Base-by-base conservation (phyloP, 1,139 yeast genomes). In the Zygotorulaspora mrakii region DNA sequence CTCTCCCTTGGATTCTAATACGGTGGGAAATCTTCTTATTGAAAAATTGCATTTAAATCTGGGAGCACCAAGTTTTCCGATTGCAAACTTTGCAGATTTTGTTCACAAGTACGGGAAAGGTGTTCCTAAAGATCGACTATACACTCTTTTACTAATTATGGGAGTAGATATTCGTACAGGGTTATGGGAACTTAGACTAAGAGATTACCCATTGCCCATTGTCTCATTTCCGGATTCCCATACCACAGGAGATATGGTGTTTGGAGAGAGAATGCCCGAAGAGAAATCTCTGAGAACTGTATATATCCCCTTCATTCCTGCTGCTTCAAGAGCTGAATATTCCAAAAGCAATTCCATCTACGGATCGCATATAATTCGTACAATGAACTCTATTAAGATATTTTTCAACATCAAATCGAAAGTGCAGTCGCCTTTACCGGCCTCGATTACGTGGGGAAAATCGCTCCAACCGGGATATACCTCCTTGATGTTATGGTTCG, bases 381-480 rank as follows among this genome's bases (percentile, higher is more conserved):
- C 66, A 1, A 44, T 61, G 40, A 61, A 61, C 25, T 71, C 94
- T 0, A 78, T 85, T 18, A 86, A 87, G 55, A 65, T 82, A 33
- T 82, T 70, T 55, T 73, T 86, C 1, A 82, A 82, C 46, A 61
- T 85, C 47, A 61, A 65, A 9, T 69, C 83, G 28, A 61, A 61
- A 5, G 73, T 83, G 31, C 66, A 68, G 37, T 72, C 89, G 0
- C 61, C 69, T 16, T 55, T 62, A 2, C 82, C 95, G 0, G 74
- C 88, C 0, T 67, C 85, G 29, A 75, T 85, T 35, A 79, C 86
- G 0, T 87, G 95, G 95, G 94, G 94, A 17, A 81, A 80, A 37
- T 81, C 86, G 2, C 75, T 79, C 50, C 86, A 80, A 52, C 87
- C 94, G 28, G 91, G 85, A 1, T 71, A 86, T 33, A 86, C 84